Percentiles rank a stretch among this genome's conserved stretches.
Conservation (phyloP, 192 early-diverging fungal species). For the Phycomyces blakesleeanus region DNA sequence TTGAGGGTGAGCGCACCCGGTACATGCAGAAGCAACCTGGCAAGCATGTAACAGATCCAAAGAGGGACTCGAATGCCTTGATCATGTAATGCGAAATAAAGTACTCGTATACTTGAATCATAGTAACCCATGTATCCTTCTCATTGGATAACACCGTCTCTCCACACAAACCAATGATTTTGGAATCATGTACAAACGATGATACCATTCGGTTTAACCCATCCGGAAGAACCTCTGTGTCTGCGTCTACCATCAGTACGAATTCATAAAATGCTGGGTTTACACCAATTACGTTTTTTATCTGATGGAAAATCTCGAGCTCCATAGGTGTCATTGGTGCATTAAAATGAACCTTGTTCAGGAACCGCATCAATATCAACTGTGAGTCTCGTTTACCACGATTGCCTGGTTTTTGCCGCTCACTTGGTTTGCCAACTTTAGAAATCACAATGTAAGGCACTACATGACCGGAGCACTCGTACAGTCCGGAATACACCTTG, state of each 20-base stretch:
- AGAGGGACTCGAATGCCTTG: slow-evolving; percentile 96
- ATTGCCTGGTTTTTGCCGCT: slow-evolving; percentile 71
- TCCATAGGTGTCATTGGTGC: slow-evolving; percentile 73
- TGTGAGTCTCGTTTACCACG: slow-evolving; percentile 88
- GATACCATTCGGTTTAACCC: slow-evolving; percentile 85
- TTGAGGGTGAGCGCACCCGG: slow-evolving; percentile 81
- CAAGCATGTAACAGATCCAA: slow-evolving; percentile 94
- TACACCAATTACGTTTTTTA: slow-evolving; percentile 86
- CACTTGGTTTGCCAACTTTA: slow-evolving; percentile 70
- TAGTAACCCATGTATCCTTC: slow-evolving; percentile 88
- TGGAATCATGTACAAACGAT: slow-evolving; percentile 65
- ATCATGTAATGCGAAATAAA: slow-evolving; percentile 94
- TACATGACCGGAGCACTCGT: slow-evolving; percentile 65
- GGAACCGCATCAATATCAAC: slow-evolving; percentile 76
- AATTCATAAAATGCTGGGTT: slow-evolving; percentile 78
- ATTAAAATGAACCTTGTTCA: slow-evolving; percentile 75
- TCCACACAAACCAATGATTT: slow-evolving; percentile 90
- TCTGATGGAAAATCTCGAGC: slow-evolving; percentile 77
- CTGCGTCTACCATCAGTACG: slow-evolving; percentile 74
- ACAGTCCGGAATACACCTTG: slow-evolving; percentile 78
- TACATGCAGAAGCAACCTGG: slow-evolving; percentile 99
- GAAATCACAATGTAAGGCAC: slow-evolving; percentile 82
- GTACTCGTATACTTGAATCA: slow-evolving; percentile 99
- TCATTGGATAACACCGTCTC: slow-evolving; percentile 93
- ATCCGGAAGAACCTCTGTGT: slow-evolving; percentile 77